Evolutionary conservation across 192 early-diverging fungal genomes (phyloP), one percentile per base, ranked within the genome.

Genomic region (Coemansia sp.): DNA sequence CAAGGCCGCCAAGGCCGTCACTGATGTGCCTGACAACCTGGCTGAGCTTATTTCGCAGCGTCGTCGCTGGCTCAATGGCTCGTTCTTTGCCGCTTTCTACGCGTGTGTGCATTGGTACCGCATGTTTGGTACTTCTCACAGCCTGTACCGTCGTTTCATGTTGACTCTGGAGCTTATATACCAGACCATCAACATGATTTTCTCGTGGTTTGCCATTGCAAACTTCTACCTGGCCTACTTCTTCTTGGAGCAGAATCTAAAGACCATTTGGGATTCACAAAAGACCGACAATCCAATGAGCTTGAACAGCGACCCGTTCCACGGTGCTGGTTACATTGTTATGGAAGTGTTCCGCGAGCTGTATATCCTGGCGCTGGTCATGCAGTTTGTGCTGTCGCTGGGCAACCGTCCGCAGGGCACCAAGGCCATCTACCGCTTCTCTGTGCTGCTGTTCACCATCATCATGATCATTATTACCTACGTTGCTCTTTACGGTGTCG

Each of bases 321-420:
- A 82, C 51, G 75, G 80, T 9, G 80, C 75, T 56, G 89, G 90
- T 25, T 57, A 77, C 24, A 68, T 75, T 21, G 83, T 91, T 0
- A 91, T 92, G 69, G 72, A 82, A 59, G 70, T 88, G 14, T 82
- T 93, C 64, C 88, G 88, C 29, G 73, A 85, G 59, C 71, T 93
- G 29, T 97, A 97, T 69, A 67, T 94, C n/a, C 61, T 91, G 49
- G 82, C 93, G 32, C 78, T 98, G 50, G 83, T 93, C 41, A 85
- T 88, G 21, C 87, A 89, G 62, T 91, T 98, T 75, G 90, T 98
- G 48, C 83, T 90, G 19, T 89, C 94, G 64, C 80, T 99, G 69
- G 97, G 97, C 64, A 99, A 99, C 76, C 86, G 95, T 41, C 97
- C 97, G 52, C 93, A 98, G 75, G 96, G 93, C 21, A 88, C 91